Conservation (phyloP, 1,139 yeast species). For the Suhomyces bokatorum region DNA sequence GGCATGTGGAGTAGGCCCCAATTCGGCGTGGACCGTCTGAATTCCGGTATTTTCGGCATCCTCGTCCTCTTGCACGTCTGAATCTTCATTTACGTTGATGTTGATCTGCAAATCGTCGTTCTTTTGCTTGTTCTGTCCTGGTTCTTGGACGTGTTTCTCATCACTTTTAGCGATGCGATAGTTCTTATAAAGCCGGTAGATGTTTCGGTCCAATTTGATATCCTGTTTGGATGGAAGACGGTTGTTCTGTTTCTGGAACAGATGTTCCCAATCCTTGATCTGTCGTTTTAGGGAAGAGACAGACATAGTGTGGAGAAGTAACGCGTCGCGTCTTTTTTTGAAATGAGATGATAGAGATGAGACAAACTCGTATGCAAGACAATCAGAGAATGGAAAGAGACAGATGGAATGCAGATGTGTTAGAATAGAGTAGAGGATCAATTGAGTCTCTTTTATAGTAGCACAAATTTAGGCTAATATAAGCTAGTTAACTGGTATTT, state of each 20-base stretch:
- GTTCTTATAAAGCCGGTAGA: constrained; percentile 45
- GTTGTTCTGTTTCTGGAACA: constrained; percentile 42
- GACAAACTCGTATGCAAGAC: too few species aligned
- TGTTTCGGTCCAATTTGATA: constrained; percentile 47
- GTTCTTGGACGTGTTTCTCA: neutral
- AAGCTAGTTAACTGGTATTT: too few species aligned
- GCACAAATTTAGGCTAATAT: too few species aligned
- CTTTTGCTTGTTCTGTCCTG: neutral
- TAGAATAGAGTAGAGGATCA: too few species aligned
- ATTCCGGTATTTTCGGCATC: neutral
- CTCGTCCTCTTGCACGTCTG: constrained; percentile 11
- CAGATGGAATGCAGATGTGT: too few species aligned
- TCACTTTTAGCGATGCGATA: constrained; percentile 35
- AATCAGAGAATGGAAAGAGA: too few species aligned
- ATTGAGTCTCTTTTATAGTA: too few species aligned
- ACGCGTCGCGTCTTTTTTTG: constrained; percentile 8
- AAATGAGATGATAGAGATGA: neutral
- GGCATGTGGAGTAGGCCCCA: constrained; percentile 79
- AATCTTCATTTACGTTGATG: constrained; percentile 11
- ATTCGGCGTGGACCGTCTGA: constrained; percentile 28
- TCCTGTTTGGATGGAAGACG: constrained; percentile 56
- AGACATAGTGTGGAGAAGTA: neutral
- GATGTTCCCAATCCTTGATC: constrained; percentile 66
- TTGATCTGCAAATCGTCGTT: constrained; percentile 1
- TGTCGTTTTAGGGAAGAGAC: constrained; percentile 33